These are phyloP conservation scores for Flaveria ramosissima DNA, from an alignment of 129 eudicot genomes.

Conservation along the genomic window DNA sequence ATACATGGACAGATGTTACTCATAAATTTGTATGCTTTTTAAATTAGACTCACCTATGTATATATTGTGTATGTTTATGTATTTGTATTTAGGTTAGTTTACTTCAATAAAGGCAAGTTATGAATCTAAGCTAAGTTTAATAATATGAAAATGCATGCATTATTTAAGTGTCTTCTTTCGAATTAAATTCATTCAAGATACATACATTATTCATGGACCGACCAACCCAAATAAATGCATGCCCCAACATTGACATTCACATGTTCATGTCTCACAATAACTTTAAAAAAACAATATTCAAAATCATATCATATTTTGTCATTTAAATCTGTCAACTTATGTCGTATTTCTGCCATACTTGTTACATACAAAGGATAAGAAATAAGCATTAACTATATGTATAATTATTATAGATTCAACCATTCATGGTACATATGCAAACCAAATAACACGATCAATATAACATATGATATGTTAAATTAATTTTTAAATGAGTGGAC, in stretches of 20 bases:
- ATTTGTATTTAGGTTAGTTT: too few species aligned
- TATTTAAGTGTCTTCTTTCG: constrained; percentile 7
- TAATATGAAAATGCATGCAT: background rate
- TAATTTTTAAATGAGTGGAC: background rate
- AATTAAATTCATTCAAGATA: constrained; percentile 19
- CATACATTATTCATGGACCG: constrained; percentile 30
- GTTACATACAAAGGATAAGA: constrained; percentile 8
- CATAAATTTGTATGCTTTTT: too few species aligned
- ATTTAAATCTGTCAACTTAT: constrained; percentile 15
- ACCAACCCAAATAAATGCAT: constrained; percentile 48
- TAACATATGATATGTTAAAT: background rate
- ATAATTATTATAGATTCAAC: background rate
- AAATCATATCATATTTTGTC: constrained; percentile 10
- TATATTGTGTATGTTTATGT: too few species aligned
- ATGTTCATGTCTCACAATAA: constrained; percentile 52
- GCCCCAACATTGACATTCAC: constrained; percentile 54
- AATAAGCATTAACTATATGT: background rate
- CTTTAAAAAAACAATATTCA: background rate
- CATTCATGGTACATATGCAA: background rate
- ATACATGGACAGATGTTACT: too few species aligned
- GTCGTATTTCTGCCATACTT: background rate
- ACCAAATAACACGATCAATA: background rate
- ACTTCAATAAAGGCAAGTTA: background rate
- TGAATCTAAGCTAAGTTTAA: background rate
- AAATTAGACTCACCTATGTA: too few species aligned